A percentile compares a stretch with the other conserved stretches of the same genome.
Conservation (phyloP, 2,329 filamentous ascomycete genomes). For the Teratosphaeria nubilosa region DNA sequence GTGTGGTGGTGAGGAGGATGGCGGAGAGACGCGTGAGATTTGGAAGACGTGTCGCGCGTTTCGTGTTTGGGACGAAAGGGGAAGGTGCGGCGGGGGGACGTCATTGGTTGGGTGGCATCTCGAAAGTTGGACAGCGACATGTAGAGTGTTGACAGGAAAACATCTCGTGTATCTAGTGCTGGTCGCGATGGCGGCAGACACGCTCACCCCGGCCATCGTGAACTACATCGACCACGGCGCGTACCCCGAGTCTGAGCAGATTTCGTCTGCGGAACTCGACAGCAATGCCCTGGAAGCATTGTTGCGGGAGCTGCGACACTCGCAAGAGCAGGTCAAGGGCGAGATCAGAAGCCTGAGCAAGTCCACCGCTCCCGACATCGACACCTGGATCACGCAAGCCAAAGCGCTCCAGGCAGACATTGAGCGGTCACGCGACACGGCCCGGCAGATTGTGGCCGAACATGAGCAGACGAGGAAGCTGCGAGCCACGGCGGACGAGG, state of each 20-base stretch:
- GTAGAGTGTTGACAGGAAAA: too few species aligned
- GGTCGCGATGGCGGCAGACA: conserved; percentile 2
- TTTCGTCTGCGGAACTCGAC: conserved; percentile 16
- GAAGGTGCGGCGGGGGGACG: neutral
- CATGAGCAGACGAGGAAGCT: conserved; percentile 59
- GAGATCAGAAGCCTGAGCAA: conserved; percentile 69
- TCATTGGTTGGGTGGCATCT: neutral
- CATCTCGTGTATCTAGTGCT: neutral
- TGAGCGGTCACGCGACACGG: conserved; percentile 64
- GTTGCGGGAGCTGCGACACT: conserved; percentile 41
- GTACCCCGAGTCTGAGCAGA: conserved; percentile 47
- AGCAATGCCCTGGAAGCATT: conserved; percentile 37
- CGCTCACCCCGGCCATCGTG: conserved; percentile 51
- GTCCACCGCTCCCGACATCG: conserved; percentile 67
- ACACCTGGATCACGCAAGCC: conserved; percentile 76
- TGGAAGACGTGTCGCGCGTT: neutral
- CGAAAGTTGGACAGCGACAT: neutral
- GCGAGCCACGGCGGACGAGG: conserved; percentile 54
- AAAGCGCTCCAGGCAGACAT: conserved; percentile 80
- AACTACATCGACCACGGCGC: conserved; percentile 49
- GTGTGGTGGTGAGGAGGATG: too few species aligned
- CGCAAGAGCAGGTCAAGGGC: conserved; percentile 46
- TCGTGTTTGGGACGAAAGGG: neutral
- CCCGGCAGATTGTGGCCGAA: conserved; percentile 69
- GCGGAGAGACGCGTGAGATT: neutral